Conservation (phyloP, 306 rosid species). For the Dalbergia cultrata region DNA sequence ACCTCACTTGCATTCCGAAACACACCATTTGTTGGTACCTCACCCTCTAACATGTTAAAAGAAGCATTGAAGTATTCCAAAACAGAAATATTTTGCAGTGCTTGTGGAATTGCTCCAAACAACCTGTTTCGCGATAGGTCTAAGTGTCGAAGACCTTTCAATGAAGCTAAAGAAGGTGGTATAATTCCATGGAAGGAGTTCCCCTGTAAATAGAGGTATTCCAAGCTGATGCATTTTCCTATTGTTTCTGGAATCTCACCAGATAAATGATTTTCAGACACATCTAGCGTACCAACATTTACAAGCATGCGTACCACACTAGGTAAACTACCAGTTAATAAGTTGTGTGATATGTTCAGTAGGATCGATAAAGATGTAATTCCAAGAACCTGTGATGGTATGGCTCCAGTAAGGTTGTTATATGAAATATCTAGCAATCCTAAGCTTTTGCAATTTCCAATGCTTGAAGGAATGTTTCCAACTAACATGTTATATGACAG, state of each 20-base stretch:
- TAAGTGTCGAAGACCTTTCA: constrained; percentile 23
- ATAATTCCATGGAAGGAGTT: constrained; percentile 32
- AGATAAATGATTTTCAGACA: constrained; percentile 33
- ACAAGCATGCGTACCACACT: background rate
- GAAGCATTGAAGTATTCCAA: constrained; percentile 35
- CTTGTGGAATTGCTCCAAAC: constrained; percentile 33
- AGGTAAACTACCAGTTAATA: constrained; percentile 15
- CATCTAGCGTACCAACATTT: background rate
- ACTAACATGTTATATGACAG: background rate
- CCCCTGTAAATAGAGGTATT: constrained; percentile 24
- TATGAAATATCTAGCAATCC: background rate
- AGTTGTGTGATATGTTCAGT: constrained; percentile 11
- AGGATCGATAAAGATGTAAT: background rate
- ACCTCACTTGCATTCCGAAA: constrained; percentile 11
- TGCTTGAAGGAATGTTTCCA: constrained; percentile 40
- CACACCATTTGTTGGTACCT: constrained; percentile 37
- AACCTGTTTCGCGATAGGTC: constrained; percentile 33
- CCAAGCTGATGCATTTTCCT: constrained; percentile 22
- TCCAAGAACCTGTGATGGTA: constrained; percentile 24
- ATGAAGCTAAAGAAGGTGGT: constrained; percentile 24
- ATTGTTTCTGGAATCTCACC: constrained; percentile 32
- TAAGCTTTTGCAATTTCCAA: constrained; percentile 13
- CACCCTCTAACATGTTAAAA: constrained; percentile 41
- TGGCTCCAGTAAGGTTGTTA: constrained; percentile 20
- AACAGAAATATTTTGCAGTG: background rate